Conservation (phyloP, 768 basidiomycete genomes). For the Phylloporus sp. region DNA sequence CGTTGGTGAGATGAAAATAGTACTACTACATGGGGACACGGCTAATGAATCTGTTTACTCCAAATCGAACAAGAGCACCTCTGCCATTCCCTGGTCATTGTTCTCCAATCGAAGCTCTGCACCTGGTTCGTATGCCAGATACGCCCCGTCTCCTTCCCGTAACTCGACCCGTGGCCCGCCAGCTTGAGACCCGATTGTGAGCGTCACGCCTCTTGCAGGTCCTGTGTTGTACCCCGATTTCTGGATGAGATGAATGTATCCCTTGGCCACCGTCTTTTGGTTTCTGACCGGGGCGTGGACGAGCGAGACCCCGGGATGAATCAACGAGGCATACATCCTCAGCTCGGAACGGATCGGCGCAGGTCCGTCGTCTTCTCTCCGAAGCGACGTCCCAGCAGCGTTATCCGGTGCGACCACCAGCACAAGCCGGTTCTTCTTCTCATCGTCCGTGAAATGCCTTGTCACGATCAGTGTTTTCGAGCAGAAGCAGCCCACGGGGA, state of each 20-base stretch:
- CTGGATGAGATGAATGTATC: constrained; percentile 85
- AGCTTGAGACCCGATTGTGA: constrained; percentile 47
- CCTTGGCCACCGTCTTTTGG: constrained; percentile 60
- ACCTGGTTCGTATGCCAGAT: constrained; percentile 47
- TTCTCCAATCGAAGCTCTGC: constrained; percentile 50
- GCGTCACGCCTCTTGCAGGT: constrained; percentile 49
- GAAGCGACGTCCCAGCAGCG: constrained; percentile 50
- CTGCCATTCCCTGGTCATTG: constrained; percentile 59
- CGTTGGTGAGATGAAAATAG: constrained; percentile 5
- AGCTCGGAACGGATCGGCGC: constrained; percentile 74
- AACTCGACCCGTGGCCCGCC: constrained; percentile 48
- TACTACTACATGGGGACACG: too few relatives aligned
- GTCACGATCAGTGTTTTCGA: not conserved
- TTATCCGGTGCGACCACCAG: constrained; percentile 73
- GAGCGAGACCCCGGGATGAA: constrained; percentile 55
- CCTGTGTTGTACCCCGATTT: constrained; percentile 73
- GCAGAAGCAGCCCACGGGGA: not conserved
- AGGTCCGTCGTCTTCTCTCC: constrained; percentile 71
- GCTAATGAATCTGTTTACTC: constrained; percentile 34
- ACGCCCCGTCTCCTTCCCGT: constrained; percentile 86
- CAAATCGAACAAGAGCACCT: constrained; percentile 80
- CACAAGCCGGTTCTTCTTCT: constrained; percentile 72
- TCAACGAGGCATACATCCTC: constrained; percentile 69
- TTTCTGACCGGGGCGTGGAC: constrained; percentile 43
- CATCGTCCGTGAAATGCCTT: constrained; percentile 73